Evolutionary conservation across 192 early-diverging fungal genomes (phyloP).

Genomic region (Allomyces macrogynus): DNA sequence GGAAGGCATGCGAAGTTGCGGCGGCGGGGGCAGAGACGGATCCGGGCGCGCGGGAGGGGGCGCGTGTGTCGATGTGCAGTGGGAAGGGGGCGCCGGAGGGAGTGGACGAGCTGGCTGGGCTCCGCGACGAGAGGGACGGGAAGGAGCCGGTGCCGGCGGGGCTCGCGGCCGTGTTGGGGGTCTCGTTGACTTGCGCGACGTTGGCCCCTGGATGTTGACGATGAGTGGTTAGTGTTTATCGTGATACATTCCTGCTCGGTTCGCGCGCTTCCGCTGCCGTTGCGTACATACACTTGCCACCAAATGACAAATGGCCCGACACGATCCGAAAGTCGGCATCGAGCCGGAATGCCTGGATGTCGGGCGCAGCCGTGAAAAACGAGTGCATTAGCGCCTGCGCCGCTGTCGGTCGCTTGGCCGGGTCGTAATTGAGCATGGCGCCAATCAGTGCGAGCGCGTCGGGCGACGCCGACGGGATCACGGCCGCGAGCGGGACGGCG

Average conservation of each 20-base stretch:
- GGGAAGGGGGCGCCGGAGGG: too few species aligned
- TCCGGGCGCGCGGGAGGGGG: too few species aligned
- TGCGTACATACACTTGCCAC: neutral
- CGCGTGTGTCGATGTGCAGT: too few species aligned
- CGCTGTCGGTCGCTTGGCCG: constrained; percentile 49
- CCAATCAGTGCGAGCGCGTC: constrained; percentile 40
- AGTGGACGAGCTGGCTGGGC: too few species aligned
- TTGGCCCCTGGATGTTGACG: neutral
- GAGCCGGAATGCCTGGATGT: neutral
- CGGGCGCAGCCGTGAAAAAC: constrained; percentile 23
- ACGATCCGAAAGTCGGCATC: neutral
- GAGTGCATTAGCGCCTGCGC: constrained; percentile 41
- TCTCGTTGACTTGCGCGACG: too few species aligned
- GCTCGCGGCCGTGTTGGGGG: too few species aligned
- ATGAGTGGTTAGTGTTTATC: neutral
- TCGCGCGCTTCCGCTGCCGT: neutral
- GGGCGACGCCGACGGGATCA: constrained; percentile 34
- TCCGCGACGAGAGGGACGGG: too few species aligned
- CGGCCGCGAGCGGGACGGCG: constrained; percentile 20
- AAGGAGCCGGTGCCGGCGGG: too few species aligned
- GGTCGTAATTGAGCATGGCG: constrained; percentile 59
- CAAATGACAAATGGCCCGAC: neutral
- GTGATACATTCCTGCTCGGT: neutral
- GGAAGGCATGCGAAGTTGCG: too few species aligned
- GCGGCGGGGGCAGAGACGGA: too few species aligned